Percentiles rank a stretch among this genome's conserved stretches.
These are phyloP conservation scores for Lactarius hengduanensis DNA, from an alignment of 768 basidiomycete species.

Conservation along the genomic window DNA sequence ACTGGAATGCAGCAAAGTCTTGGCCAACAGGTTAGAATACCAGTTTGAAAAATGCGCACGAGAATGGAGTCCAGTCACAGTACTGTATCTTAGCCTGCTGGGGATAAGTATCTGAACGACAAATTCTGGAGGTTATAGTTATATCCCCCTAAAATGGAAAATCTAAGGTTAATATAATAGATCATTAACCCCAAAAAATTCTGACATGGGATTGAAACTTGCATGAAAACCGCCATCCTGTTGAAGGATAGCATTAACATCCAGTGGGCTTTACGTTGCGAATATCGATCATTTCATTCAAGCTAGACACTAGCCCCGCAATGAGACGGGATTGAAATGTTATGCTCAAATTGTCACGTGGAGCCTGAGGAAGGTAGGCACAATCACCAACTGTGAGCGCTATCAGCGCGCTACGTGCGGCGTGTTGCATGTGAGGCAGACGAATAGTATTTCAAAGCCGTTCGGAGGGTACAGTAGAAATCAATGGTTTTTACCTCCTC, in stretches of 20 bases:
- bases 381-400: neutral
- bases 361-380: neutral
- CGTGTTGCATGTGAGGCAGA: neutral
- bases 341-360: constrained; percentile 38
- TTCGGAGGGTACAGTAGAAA: constrained; percentile 20
- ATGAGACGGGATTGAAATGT: constrained; percentile 26
- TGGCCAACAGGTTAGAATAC: neutral
- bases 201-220: neutral
- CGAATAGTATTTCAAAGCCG: constrained; percentile 16
- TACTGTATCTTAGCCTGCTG: neutral
- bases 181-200: neutral
- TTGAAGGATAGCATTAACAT: neutral
- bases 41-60: neutral
- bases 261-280: neutral
- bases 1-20: neutral
- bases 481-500: neutral
- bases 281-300: neutral
- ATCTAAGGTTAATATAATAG: too few species aligned
- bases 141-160: too few species aligned
- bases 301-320: neutral
- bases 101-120: neutral
- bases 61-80: neutral
- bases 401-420: neutral
- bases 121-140: too few species aligned
- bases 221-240: neutral